phyloP scores from a whole-genome alignment of 257 asterid species.

The Gentiana dahurica region DNA sequence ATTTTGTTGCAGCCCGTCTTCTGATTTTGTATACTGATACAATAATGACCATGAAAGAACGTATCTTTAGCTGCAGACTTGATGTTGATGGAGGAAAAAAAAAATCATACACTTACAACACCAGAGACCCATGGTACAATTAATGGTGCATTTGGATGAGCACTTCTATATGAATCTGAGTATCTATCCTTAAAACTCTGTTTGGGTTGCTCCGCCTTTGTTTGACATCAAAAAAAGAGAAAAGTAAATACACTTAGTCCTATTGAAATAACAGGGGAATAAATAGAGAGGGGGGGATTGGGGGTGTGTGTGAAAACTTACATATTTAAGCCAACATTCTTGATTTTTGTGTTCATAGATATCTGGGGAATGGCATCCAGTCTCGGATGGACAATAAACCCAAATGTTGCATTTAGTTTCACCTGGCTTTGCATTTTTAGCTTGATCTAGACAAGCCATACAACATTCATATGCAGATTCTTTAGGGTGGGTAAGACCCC shows the following conservation, averaged over 20 bases:
- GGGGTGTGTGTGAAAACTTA: slow-evolving; percentile 20
- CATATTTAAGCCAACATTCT: slow-evolving; percentile 96
- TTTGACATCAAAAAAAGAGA: slow-evolving; percentile 1
- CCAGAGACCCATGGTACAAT: slow-evolving; percentile 91
- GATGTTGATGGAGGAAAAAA: not conserved
- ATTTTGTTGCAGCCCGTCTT: not conserved
- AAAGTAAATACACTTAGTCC: slow-evolving; percentile 1
- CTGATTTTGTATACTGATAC: not conserved
- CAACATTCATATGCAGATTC: slow-evolving; percentile 96
- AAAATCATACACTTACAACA: slow-evolving; percentile 28
- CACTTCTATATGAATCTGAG: slow-evolving; percentile 57
- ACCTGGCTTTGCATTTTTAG: slow-evolving; percentile 53
- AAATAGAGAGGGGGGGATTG: not conserved
- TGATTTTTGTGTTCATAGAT: slow-evolving; percentile 66
- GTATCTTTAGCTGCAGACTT: slow-evolving; percentile 1
- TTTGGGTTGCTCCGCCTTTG: slow-evolving; percentile 73
- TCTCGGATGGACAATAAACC: slow-evolving; percentile 85
- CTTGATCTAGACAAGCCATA: slow-evolving; percentile 79
- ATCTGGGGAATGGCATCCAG: slow-evolving; percentile 93
- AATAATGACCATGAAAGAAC: not conserved
- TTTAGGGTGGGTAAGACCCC: slow-evolving; percentile 94
- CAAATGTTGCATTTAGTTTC: slow-evolving; percentile 69
- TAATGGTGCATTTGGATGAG: slow-evolving; percentile 71
- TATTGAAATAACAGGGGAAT: too few relatives aligned
- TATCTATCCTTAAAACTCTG: slow-evolving; percentile 61